Conservation (phyloP, 2,329 filamentous ascomycete genomes). For the Domatiomyces globalis region DNA sequence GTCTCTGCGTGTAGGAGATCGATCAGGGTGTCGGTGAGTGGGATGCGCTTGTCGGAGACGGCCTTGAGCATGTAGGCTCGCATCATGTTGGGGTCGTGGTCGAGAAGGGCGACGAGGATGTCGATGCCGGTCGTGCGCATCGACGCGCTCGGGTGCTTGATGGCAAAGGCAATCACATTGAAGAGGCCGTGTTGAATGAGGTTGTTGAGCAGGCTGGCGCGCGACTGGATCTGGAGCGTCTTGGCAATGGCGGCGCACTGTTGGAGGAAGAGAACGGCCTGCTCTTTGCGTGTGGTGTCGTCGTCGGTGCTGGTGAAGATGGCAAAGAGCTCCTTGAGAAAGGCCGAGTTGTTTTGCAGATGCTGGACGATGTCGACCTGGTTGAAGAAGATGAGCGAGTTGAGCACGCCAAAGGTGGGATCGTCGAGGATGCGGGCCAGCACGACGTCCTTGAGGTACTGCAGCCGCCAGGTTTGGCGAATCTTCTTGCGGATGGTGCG, state of each 20-base stretch:
- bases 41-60: constrained; percentile 70
- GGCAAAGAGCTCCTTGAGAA: constrained; percentile 72
- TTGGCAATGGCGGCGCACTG: constrained; percentile 92
- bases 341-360: constrained; percentile 65
- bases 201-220: constrained; percentile 73
- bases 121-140: constrained; percentile 88
- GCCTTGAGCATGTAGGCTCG: constrained; percentile 74
- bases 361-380: constrained; percentile 96
- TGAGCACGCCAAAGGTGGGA: constrained; percentile 92
- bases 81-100: constrained; percentile 91
- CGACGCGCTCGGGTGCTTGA: constrained; percentile 68
- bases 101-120: constrained; percentile 82
- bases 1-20: constrained; percentile 82
- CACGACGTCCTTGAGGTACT: constrained; percentile 97
- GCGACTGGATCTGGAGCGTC: constrained; percentile 70
- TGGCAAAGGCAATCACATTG: constrained; percentile 77
- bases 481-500: constrained; percentile 73
- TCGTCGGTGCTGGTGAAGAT: constrained; percentile 58
- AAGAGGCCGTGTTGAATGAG: constrained; percentile 80
- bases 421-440: constrained; percentile 92
- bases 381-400: constrained; percentile 97
- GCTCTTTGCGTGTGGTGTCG: constrained; percentile 65
- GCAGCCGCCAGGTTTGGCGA: constrained; percentile 85
- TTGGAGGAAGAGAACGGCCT: constrained; percentile 90
- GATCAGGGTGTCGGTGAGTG: constrained; percentile 81